Percentiles rank a stretch among this genome's conserved stretches.
Evolutionary conservation across 2,329 filamentous ascomycete genomes (phyloP).

Genomic region (Nothopassalora personata): DNA sequence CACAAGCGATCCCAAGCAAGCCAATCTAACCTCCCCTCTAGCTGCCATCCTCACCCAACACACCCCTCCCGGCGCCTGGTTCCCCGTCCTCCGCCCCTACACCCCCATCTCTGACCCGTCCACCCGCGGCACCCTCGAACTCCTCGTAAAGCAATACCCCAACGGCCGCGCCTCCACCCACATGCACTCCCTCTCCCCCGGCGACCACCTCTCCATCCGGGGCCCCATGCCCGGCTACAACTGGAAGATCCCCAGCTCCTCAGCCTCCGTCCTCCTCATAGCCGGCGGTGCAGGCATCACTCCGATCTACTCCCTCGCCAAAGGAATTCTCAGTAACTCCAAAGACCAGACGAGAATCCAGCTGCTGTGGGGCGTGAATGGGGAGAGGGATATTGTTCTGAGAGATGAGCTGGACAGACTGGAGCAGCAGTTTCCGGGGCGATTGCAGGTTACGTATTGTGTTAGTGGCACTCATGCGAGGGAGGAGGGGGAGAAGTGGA

Average conservation of each 20-base stretch:
- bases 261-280: conserved; percentile 52
- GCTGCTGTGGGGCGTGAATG: conserved; percentile 62
- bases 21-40: conserved; percentile 18
- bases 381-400: conserved; percentile 57
- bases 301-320: conserved; percentile 48
- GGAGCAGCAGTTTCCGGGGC: conserved; percentile 46
- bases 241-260: conserved; percentile 21
- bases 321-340: conserved; percentile 42
- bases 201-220: conserved; percentile 56
- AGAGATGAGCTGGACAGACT: conserved; percentile 51
- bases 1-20: background rate
- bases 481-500: conserved; percentile 35
- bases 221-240: conserved; percentile 43
- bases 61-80: conserved; percentile 50
- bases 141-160: conserved; percentile 65
- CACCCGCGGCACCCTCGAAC: conserved; percentile 54
- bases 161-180: conserved; percentile 59
- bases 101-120: conserved; percentile 58
- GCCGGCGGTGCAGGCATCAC: conserved; percentile 70
- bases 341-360: conserved; percentile 58
- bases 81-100: conserved; percentile 61
- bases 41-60: conserved; percentile 57
- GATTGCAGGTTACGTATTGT: conserved; percentile 55
- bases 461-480: conserved; percentile 44
- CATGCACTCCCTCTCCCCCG: conserved; percentile 60